phyloP scores from a whole-genome alignment of 352 stramenopile genomes.

The Pythium sp. region DNA sequence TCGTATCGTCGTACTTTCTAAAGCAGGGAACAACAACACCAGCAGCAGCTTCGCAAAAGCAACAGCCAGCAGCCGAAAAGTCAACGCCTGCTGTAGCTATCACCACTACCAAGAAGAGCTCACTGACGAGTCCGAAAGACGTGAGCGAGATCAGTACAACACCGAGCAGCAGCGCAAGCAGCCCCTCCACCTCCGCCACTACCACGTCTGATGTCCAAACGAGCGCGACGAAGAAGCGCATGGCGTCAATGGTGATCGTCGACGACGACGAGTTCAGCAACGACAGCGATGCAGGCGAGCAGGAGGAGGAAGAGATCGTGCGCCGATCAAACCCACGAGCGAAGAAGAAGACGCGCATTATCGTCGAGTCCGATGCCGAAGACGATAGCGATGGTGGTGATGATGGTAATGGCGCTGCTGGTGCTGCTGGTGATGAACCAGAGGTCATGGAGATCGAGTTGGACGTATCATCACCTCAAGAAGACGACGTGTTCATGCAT shows the following conservation, averaged over 20 bases:
- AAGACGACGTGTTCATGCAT: slow-evolving; percentile 33
- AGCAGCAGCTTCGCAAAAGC: slow-evolving; percentile 12
- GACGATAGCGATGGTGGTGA: slow-evolving; percentile 23
- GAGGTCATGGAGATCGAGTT: slow-evolving; percentile 31
- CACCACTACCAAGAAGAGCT: neutral
- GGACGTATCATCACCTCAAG: slow-evolving; percentile 42
- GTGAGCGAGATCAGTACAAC: slow-evolving; percentile 26
- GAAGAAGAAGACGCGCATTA: slow-evolving; percentile 61
- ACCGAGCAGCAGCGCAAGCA: slow-evolving; percentile 7
- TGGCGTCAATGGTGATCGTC: slow-evolving; percentile 22
- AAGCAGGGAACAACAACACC: slow-evolving; percentile 5
- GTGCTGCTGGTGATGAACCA: slow-evolving; percentile 7
- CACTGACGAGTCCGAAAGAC: slow-evolving; percentile 23
- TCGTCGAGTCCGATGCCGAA: slow-evolving; percentile 67
- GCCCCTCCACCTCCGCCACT: neutral
- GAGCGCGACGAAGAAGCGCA: slow-evolving; percentile 24
- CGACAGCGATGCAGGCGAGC: slow-evolving; percentile 32
- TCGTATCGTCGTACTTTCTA: slow-evolving; percentile 45
- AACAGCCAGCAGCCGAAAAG: neutral
- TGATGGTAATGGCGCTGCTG: neutral
- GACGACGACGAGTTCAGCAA: slow-evolving; percentile 37
- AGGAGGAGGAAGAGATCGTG: slow-evolving; percentile 37
- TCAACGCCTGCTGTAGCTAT: neutral
- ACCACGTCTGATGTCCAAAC: slow-evolving; percentile 1
- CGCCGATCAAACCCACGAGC: slow-evolving; percentile 29